phyloP scores from a whole-genome alignment of 257 asterid species.

The Solanum boliviense region DNA sequence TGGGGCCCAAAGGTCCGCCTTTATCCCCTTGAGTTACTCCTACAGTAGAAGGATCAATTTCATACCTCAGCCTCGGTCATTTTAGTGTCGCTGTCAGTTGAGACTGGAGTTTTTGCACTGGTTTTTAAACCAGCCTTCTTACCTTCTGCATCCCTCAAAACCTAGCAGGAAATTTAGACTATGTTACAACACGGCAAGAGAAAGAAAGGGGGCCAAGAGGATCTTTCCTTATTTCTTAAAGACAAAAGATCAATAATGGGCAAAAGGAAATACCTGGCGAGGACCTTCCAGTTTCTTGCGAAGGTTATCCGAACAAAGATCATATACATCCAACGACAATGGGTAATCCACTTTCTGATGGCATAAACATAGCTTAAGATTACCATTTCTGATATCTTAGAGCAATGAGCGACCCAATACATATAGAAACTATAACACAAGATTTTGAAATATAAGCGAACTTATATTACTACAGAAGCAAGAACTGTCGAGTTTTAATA shows the following conservation, averaged over 20 bases:
- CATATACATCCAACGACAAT: conserved; percentile 83
- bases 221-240: not conserved
- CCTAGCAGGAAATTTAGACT: conserved; percentile 20
- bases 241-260: not conserved
- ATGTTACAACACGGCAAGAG: not conserved
- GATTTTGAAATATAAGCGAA: not conserved
- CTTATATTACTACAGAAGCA: not conserved
- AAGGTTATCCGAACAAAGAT: conserved; percentile 89
- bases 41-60: not conserved
- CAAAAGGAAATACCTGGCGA: conserved; percentile 50
- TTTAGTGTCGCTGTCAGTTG: conserved; percentile 52
- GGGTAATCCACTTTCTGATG: conserved; percentile 97
- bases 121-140: conserved; percentile 74
- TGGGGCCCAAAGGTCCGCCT: not conserved
- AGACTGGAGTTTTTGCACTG: conserved; percentile 40
- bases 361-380: not conserved
- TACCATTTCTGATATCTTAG: not conserved
- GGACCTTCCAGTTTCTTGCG: conserved; percentile 78
- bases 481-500: not conserved
- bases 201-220: not conserved
- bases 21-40: not conserved
- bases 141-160: conserved; percentile 89
- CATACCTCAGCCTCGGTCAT: conserved; percentile 82
- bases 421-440: conserved; percentile 52
- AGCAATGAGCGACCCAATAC: conserved; percentile 6